Base-by-base conservation (phyloP, 208 protist species). In the Wallacemonas sp. region DNA sequence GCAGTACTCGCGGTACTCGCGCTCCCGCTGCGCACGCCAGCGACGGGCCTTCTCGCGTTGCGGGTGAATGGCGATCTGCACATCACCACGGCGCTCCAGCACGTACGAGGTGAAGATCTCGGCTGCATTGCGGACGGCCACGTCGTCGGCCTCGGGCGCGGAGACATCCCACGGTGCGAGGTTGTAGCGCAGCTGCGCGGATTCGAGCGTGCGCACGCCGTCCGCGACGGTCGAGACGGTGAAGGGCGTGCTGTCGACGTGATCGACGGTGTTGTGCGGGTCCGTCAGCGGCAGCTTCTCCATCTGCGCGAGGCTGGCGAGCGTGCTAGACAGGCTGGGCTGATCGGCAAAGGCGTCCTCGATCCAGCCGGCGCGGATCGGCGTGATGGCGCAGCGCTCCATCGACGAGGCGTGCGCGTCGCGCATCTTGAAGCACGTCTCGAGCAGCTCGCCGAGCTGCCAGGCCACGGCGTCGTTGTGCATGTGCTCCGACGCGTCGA, bases 341-440 rank as follows among this genome's bases (percentile, higher is more conserved):
- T 97, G 90, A 59, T 96, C 91, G 4, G 90, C 89, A 59, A 97
- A 97, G 48, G 86, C 87, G 70, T 97, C 90, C 72, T 95, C 87
- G 59, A 97, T 81, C 91, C 93, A 97, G 28, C 76, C 74, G 12
- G 93, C 90, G 16, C 91, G 86, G 10, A 74, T 66, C 22, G 88
- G 80, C n/a, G 90, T 93, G 42, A 95, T 80, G 36, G 88, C 82
- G 33, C 67, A 79, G 20, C 93, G 89, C 84, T 97, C 93, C 86
- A 96, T 90, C 61, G 84, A 87, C 16, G 84, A 84, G 1, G 76
- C 65, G 71, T 94, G 88, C n/a, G 74, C 73, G 42, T 88, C 82
- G 36, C 86, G 79, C 87, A 94, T 93, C 62, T 86, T 84, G 67
- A 95, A 95, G 65, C 89, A 92, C 23, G 79, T 86, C 65, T 94